Evolutionary conservation across 2,329 filamentous ascomycete species (phyloP).

Genomic region (Zopfia rhizophila): DNA sequence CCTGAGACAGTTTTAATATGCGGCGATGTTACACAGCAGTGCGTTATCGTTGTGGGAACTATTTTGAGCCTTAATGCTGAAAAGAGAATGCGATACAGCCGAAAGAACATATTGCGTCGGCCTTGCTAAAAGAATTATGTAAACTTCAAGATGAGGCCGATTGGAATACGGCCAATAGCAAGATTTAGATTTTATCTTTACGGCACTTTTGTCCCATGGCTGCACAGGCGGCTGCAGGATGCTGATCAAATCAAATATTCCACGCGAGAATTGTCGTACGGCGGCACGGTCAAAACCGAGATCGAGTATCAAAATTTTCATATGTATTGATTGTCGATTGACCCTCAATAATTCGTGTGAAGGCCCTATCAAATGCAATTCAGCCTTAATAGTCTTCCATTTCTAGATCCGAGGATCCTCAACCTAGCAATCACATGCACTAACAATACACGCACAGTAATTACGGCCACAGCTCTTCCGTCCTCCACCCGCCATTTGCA

Average conservation of each 20-base stretch:
- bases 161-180: too few relatives aligned
- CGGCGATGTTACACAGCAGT: conserved; percentile 18
- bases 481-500: conserved; percentile 66
- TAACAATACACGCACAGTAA: background rate
- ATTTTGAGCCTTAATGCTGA: background rate
- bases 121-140: background rate
- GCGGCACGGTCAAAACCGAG: conserved; percentile 14
- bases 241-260: conserved; percentile 10
- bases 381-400: conserved; percentile 13
- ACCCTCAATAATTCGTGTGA: background rate
- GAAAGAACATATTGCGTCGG: background rate
- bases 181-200: too few relatives aligned
- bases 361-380: conserved; percentile 8
- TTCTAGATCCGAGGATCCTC: too few relatives aligned
- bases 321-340: conserved; percentile 21
- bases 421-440: too few relatives aligned
- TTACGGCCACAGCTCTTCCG: conserved; percentile 54
- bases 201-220: too few relatives aligned
- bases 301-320: conserved; percentile 12
- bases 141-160: conserved; percentile 2
- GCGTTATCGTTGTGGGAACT: too few relatives aligned
- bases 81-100: background rate
- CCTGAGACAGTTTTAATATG: too few relatives aligned
- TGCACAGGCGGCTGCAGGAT: conserved; percentile 16
- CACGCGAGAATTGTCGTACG: conserved; percentile 17